Conservation (phyloP, 371 early-diverging fungal species). For the Mucor mucedo region DNA sequence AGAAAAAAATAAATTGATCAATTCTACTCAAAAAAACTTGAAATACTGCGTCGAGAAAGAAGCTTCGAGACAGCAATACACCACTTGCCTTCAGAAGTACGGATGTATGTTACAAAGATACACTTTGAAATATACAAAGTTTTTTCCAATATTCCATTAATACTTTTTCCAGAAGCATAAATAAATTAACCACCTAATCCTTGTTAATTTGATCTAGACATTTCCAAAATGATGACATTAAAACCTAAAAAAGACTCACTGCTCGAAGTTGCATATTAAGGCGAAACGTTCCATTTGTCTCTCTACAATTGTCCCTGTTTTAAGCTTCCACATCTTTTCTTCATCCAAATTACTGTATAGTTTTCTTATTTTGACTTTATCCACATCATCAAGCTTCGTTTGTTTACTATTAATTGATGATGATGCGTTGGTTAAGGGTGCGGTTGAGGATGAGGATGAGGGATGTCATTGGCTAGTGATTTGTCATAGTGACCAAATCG, state of each 20-base stretch:
- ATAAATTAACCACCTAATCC: conserved; percentile 1
- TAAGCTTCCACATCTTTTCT: conserved; percentile 10
- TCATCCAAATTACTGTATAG: conserved; percentile 3
- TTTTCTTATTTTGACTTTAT: background rate
- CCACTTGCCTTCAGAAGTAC: conserved; percentile 8
- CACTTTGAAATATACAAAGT: background rate
- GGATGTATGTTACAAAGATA: background rate
- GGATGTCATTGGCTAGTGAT: too few relatives aligned
- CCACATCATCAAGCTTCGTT: background rate
- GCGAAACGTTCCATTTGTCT: conserved; percentile 15
- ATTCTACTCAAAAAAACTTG: conserved; percentile 9
- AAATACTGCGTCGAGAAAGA: conserved; percentile 12
- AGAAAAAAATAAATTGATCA: conserved; percentile 16
- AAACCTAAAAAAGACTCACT: conserved; percentile 12
- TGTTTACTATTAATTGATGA: conserved; percentile 5
- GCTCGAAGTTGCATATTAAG: conserved; percentile 8
- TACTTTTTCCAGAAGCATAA: conserved; percentile 1
- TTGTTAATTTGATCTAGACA: too few relatives aligned
- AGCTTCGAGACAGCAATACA: conserved; percentile 5
- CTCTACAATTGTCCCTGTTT: conserved; percentile 16
- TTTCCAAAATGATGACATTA: conserved; percentile 7
- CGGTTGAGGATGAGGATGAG: too few relatives aligned
- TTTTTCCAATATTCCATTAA: background rate
- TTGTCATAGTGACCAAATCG: too few relatives aligned
- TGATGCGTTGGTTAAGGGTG: background rate